These are phyloP conservation scores for Gossypioides kirkii DNA, from an alignment of 345 rosid genomes.

Conservation along the genomic window DNA sequence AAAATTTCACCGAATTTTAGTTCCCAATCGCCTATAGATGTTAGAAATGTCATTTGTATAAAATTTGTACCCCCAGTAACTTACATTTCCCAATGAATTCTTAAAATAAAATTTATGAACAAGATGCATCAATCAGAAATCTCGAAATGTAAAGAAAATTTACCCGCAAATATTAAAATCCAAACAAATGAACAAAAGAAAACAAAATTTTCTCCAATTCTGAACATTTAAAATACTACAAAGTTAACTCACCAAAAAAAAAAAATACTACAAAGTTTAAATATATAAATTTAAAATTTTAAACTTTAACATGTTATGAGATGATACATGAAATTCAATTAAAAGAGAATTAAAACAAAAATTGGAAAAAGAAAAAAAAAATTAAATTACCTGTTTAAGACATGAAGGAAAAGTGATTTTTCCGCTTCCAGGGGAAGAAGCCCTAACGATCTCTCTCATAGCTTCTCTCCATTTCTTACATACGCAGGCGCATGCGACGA, in stretches of 20 bases:
- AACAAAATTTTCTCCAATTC: neutral
- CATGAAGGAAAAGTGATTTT: slow-evolving; percentile 90
- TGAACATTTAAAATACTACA: neutral
- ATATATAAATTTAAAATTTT: neutral
- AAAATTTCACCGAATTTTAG: neutral
- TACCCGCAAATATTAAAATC: neutral
- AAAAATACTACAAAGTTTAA: neutral
- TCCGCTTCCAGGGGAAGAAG: slow-evolving; percentile 35
- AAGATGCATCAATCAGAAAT: neutral
- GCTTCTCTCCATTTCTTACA: slow-evolving; percentile 82
- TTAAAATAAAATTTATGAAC: neutral
- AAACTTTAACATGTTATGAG: neutral
- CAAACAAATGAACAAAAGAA: neutral
- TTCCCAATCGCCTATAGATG: neutral
- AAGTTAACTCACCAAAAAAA: no score
- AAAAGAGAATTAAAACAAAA: neutral
- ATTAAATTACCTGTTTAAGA: slow-evolving; percentile 57
- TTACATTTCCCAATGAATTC: neutral
- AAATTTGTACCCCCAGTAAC: neutral
- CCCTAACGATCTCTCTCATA: slow-evolving; percentile 50
- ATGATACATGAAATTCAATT: neutral
- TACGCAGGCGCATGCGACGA: slow-evolving; percentile 75
- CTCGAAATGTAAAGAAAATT: neutral
- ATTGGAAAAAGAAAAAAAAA: neutral
- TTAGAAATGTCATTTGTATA: neutral